Base-by-base conservation (phyloP, 176 grass and related monocot genomes). In the Rhynchospora tenuis region DNA sequence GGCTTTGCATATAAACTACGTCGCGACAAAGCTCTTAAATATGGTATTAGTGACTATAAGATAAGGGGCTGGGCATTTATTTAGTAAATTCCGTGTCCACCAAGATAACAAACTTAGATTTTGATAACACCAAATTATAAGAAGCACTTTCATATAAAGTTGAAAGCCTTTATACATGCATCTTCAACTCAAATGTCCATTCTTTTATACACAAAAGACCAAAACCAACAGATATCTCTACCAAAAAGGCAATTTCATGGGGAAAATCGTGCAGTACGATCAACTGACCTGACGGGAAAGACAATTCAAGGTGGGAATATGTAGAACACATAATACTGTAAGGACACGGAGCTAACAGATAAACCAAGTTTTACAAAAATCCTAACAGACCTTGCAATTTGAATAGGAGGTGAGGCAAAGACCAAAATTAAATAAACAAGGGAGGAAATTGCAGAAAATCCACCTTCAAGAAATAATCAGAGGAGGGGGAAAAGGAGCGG, bases 391-490 rank as follows among this genome's bases (percentile, higher is more conserved):
- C 27, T 19, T 59, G 62, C 17, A 43, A 66, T 65, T 47, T 60
- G 50, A 73, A 31, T 6, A 62, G 29, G n/a, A 61, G 59, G 8
- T 24, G 58, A 79, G 54, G 15, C 17, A 15, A 83, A 73, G 48
- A 44, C 9, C 16, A 22, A 84, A 64, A 38, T 38, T 28, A 44
- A 29, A 19, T 71, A 55, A 61, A 79, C 20, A 57, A 19, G 82
- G 59, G 62, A 66, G 45, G 56, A 15, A 60, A 79, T 80, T 71
- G 64, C 50, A 47, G 60, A 88, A 75, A 61, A 89, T 54, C 80
- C 81, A 97, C 95, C 95, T 97, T 97, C 54, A 91, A 20, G 87
- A 97, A 94, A 65, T 45, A 94, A 80, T 91, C 90, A 2, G 80
- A 42, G 5, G 90, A 86, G 87, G 51, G 88, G 83, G 75, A 75